phyloP scores from a whole-genome alignment of 768 basidiomycete genomes.

The Neoboletus brunneissimus region DNA sequence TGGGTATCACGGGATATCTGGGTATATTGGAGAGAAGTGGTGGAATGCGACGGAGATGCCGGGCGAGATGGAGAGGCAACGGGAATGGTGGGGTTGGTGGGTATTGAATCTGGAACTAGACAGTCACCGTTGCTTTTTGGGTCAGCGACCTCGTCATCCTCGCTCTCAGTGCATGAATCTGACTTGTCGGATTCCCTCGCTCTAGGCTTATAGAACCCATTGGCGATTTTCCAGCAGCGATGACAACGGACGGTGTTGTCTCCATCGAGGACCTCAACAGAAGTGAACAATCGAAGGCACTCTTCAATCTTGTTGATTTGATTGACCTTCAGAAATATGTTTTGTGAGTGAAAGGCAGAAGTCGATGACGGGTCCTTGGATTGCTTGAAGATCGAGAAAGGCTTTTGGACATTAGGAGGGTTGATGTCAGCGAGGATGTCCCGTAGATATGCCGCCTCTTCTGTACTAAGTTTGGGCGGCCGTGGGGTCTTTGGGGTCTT shows the following conservation, averaged over 20 bases:
- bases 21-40: slow-evolving; percentile 39
- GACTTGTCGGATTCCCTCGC: slow-evolving; percentile 17
- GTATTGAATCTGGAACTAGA: slow-evolving; percentile 18
- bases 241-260: slow-evolving; percentile 94
- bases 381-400: slow-evolving; percentile 51
- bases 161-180: slow-evolving; percentile 34
- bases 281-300: slow-evolving; percentile 82
- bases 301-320: slow-evolving; percentile 49
- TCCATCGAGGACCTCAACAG: slow-evolving; percentile 90
- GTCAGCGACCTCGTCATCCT: slow-evolving; percentile 29
- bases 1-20: slow-evolving; percentile 26
- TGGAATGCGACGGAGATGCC: slow-evolving; percentile 29
- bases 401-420: slow-evolving; percentile 38
- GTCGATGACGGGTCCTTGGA: slow-evolving; percentile 26
- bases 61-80: not conserved
- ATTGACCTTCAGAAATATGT: slow-evolving; percentile 28
- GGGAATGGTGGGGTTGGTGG: slow-evolving; percentile 25
- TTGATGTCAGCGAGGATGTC: slow-evolving; percentile 65
- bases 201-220: slow-evolving; percentile 52
- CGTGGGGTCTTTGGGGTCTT: slow-evolving; percentile 43
- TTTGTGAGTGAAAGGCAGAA: slow-evolving; percentile 22
- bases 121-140: slow-evolving; percentile 21
- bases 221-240: slow-evolving; percentile 89
- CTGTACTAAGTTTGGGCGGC: slow-evolving; percentile 50
- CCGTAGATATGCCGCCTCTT: slow-evolving; percentile 66